A percentile compares a stretch with the other conserved stretches of the same genome.
These are phyloP conservation scores for Hypholoma sublateritium DNA, from an alignment of 768 basidiomycete species.

Conservation along the genomic window DNA sequence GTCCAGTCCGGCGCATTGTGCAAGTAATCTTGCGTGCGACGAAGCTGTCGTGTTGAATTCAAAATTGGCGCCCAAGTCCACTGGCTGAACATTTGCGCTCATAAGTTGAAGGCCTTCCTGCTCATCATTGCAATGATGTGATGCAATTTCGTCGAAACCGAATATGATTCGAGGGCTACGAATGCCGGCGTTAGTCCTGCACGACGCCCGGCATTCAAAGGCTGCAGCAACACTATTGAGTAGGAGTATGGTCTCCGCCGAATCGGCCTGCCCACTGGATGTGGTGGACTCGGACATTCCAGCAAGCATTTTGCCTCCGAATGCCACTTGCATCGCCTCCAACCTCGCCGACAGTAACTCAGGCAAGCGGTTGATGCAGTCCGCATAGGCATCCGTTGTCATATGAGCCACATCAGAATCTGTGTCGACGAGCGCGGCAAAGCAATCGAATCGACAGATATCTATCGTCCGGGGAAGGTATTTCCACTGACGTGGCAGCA, in stretches of 20 bases:
- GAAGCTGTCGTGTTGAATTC: slow-evolving; percentile 2
- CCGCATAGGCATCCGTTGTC: not conserved
- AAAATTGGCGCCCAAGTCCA: not conserved
- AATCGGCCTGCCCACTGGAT: too few species aligned
- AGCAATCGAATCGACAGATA: slow-evolving; percentile 11
- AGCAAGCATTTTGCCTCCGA: not conserved
- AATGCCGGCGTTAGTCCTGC: not conserved
- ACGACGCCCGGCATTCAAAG: not conserved
- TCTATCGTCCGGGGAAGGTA: slow-evolving; percentile 21
- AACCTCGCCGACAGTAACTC: not conserved
- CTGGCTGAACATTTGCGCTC: not conserved
- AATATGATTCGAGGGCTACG: not conserved
- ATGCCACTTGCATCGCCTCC: not conserved
- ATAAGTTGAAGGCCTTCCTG: not conserved
- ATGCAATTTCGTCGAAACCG: not conserved
- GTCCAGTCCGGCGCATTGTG: slow-evolving; percentile 8
- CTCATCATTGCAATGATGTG: not conserved
- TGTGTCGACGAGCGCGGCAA: slow-evolving; percentile 1
- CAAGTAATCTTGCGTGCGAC: not conserved
- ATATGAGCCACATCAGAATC: not conserved
- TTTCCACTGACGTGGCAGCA: slow-evolving; percentile 21
- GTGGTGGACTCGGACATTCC: not conserved
- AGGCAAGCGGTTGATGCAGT: slow-evolving; percentile 3
- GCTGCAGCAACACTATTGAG: not conserved
- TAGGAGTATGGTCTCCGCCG: too few species aligned